A percentile compares a stretch with the other conserved stretches of the same genome.
Conservation (phyloP, 164 flowering plant species). For the Chimonanthus salicifolius region DNA sequence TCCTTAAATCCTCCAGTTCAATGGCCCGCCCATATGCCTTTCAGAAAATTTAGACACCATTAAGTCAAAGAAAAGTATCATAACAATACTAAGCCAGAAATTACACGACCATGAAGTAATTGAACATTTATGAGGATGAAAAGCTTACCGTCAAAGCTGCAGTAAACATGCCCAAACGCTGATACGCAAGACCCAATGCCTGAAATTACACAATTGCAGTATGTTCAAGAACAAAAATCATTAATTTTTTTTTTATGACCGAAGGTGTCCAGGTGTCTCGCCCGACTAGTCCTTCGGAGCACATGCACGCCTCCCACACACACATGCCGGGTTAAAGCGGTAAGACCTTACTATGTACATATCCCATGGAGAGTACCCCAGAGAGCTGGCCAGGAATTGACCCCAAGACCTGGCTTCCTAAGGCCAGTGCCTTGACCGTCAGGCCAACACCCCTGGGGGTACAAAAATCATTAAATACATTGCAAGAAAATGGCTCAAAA, state of each 20-base stretch:
- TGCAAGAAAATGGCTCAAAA: not conserved
- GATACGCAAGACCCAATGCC: conserved; percentile 93
- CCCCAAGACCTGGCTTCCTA: too few species aligned
- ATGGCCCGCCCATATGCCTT: conserved; percentile 92
- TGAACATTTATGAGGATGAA: not conserved
- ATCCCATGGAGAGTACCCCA: too few species aligned
- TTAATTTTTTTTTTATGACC: not conserved
- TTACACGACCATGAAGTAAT: not conserved
- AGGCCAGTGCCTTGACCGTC: too few species aligned
- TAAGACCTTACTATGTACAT: too few species aligned
- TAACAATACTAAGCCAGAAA: not conserved
- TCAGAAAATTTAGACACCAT: conserved; percentile 1
- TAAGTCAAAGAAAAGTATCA: not conserved
- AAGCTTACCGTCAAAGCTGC: conserved; percentile 80
- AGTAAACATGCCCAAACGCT: conserved; percentile 86
- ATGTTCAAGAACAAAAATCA: not conserved
- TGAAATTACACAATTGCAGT: conserved; percentile 17
- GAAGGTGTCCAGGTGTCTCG: too few species aligned
- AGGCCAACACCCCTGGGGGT: too few species aligned
- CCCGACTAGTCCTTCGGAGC: not conserved
- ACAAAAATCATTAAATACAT: too few species aligned
- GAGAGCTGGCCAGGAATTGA: too few species aligned
- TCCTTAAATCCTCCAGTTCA: conserved; percentile 68
- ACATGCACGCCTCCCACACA: too few species aligned
- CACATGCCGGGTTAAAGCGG: too few species aligned